Percentiles rank a stretch among this genome's conserved stretches.
Evolutionary conservation across 371 early-diverging fungal genomes (phyloP).

Genomic region (Furculomyces boomerangus): DNA sequence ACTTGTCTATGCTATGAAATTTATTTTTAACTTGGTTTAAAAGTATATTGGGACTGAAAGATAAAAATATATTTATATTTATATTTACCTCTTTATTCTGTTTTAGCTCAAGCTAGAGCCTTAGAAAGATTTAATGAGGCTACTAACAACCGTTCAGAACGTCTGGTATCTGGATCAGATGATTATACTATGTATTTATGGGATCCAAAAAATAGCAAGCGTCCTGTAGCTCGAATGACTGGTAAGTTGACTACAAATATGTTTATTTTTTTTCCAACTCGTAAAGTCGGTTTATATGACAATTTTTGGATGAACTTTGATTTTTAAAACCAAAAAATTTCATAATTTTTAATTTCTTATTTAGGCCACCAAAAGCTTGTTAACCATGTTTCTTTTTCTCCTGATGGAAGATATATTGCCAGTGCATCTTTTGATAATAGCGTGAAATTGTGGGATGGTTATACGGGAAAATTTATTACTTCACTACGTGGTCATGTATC

Average conservation of each 20-base stretch:
- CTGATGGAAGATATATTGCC: constrained; percentile 82
- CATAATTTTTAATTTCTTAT: neutral
- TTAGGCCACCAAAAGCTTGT: constrained; percentile 82
- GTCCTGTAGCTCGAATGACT: constrained; percentile 74
- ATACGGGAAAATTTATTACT: constrained; percentile 79
- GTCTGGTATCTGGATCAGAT: constrained; percentile 85
- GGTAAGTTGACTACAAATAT: constrained; percentile 19
- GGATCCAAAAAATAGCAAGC: constrained; percentile 68
- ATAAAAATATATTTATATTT: too few species aligned
- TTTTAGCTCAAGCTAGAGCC: constrained; percentile 43
- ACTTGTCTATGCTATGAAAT: neutral
- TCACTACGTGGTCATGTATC: constrained; percentile 87
- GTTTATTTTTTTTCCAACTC: neutral
- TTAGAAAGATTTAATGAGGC: constrained; percentile 56
- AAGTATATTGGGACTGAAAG: too few species aligned
- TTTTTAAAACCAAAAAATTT: neutral
- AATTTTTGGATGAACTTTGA: neutral
- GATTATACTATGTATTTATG: constrained; percentile 94
- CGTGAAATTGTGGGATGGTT: constrained; percentile 94
- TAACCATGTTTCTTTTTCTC: constrained; percentile 82
- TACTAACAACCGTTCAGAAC: constrained; percentile 48
- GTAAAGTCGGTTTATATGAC: neutral
- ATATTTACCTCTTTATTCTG: constrained; percentile 1
- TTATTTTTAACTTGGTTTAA: too few species aligned
- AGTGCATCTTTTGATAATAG: constrained; percentile 96